These are phyloP conservation scores for Acanthamoeba royreba DNA, from an alignment of 208 protist species.

Conservation along the genomic window DNA sequence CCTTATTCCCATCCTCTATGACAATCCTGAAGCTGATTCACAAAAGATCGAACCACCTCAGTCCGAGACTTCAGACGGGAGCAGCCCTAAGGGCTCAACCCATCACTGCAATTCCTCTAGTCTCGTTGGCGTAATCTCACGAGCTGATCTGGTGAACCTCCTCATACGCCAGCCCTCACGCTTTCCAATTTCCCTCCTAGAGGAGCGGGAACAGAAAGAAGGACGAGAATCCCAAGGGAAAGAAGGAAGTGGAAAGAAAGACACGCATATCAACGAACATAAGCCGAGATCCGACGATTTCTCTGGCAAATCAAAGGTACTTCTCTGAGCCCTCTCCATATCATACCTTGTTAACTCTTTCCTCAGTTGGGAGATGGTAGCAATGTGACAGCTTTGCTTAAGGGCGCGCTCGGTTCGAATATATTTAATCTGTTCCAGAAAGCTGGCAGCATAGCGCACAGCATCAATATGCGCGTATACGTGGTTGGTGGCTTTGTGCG, in stretches of 20 bases:
- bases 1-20: slow-evolving; percentile 12
- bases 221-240: no score
- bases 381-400: not conserved
- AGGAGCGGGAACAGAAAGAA: no score
- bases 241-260: no score
- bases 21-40: no score
- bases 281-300: no score
- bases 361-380: not conserved
- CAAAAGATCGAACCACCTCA: no score
- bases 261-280: no score
- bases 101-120: no score
- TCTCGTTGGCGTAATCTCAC: slow-evolving; percentile 15
- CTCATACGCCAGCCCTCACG: slow-evolving; percentile 19
- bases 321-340: no score
- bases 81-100: no score
- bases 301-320: no score
- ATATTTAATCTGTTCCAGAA: not conserved
- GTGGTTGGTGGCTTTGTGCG: slow-evolving; percentile 41
- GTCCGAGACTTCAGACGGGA: not conserved
- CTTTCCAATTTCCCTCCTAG: slow-evolving; percentile 40
- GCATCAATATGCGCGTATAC: not conserved
- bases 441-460: not conserved
- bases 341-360: no score
- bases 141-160: not conserved
- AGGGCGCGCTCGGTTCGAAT: not conserved